A percentile compares a stretch with the other conserved stretches of the same genome.
These are phyloP conservation scores for Claviceps pazoutovae DNA, from an alignment of 2,329 filamentous ascomycete genomes.

Conservation along the genomic window DNA sequence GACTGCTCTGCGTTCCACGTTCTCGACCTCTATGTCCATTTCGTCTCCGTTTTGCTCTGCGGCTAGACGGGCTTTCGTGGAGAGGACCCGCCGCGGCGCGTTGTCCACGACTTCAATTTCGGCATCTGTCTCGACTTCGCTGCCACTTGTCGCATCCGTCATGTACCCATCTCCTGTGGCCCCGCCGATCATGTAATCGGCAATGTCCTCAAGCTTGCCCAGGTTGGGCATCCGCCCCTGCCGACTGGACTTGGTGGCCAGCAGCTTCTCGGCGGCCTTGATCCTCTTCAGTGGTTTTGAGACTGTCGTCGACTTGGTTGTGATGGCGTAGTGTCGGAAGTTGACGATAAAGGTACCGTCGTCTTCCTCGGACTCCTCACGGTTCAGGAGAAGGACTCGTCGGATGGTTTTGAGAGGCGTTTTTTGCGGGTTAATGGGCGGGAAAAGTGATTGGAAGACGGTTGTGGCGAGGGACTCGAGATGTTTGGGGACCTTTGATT, in stretches of 20 bases:
- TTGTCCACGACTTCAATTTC: constrained; percentile 76
- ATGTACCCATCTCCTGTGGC: constrained; percentile 67
- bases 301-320: constrained; percentile 71
- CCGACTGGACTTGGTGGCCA: constrained; percentile 43
- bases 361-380: constrained; percentile 47
- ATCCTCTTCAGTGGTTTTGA: constrained; percentile 73
- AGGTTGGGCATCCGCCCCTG: constrained; percentile 73
- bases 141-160: constrained; percentile 73
- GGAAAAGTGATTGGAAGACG: constrained; percentile 91
- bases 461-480: constrained; percentile 87
- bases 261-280: constrained; percentile 70
- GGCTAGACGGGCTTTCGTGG: constrained; percentile 33
- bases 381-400: constrained; percentile 78
- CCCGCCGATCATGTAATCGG: constrained; percentile 83
- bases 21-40: constrained; percentile 34
- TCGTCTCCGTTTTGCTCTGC: constrained; percentile 25
- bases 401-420: constrained; percentile 88
- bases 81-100: constrained; percentile 47
- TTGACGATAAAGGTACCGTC: constrained; percentile 69
- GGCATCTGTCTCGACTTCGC: constrained; percentile 84
- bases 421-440: constrained; percentile 82
- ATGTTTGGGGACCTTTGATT: constrained; percentile 71
- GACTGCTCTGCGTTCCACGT: constrained; percentile 72
- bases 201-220: constrained; percentile 79
- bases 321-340: constrained; percentile 89